Evolutionary conservation across 2,329 filamentous ascomycete species (phyloP), one percentile per base, ranked within the genome.

Genomic region (Lachnum nothofagi): DNA sequence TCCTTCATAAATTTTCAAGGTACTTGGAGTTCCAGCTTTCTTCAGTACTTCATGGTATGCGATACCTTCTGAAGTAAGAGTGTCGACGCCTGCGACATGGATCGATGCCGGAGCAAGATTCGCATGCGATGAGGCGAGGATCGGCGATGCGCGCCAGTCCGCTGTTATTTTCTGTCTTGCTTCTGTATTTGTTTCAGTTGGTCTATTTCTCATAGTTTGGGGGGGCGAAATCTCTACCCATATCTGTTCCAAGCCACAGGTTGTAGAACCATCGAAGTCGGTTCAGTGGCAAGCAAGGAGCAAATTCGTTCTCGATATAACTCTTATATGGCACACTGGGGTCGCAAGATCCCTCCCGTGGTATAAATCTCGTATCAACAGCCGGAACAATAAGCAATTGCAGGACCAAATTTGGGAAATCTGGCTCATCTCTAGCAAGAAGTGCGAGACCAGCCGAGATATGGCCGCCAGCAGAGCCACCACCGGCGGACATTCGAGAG

Each of bases 211-310:
- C n/a, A n/a, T n/a, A n/a, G n/a, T 34, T 19, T n/a, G 10, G 3
- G 10, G 19, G 5, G 5, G 1, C 3, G 9, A 12, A 19, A 19
- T n/a, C n/a, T n/a, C 7, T 46, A 40, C 56, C 57, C n/a, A 56
- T 50, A 19, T 63, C 66, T 5, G 49, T 65, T 1, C 67, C 67
- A 7, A 68, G 54, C 67, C 67, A 68, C 22, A 67, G 57, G 22
- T 65, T 66, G 44, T 68, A 68, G 50, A 68, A 68, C 67, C 67
- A 68, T 22, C 62, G 42, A 23, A 69, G 51, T 1, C 67, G 58
- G 33, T 63, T 42, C 24, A 68, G 58, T 5, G 67, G 67, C 37
- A 68, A 55, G 49, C 62, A 67, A 12, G 66, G 67, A 10, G 67
- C 65, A 40, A 61, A 61, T 42, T 68, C 65, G 38, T 63, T 61